phyloP scores from a whole-genome alignment of 2,329 filamentous ascomycete genomes.

The Hypoxylon sp. region DNA sequence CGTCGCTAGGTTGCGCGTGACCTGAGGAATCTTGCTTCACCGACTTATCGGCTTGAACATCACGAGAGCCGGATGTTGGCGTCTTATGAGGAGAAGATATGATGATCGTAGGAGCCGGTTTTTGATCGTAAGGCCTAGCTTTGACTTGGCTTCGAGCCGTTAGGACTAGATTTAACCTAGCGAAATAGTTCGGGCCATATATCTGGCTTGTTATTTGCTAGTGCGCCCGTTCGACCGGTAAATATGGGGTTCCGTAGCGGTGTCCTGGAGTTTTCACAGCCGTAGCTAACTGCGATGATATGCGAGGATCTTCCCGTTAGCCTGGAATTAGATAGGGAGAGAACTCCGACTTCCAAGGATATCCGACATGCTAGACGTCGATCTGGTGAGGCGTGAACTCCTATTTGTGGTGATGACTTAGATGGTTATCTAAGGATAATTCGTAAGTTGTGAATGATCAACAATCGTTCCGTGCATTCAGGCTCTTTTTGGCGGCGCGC shows the following conservation, averaged over 20 bases:
- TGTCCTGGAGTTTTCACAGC: slow-evolving; percentile 17
- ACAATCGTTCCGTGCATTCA: slow-evolving; percentile 22
- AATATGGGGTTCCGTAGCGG: slow-evolving; percentile 27
- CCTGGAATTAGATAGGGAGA: slow-evolving; percentile 23
- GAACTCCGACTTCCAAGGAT: slow-evolving; percentile 22
- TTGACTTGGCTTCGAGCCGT: slow-evolving; percentile 23
- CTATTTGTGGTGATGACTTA: slow-evolving; percentile 21
- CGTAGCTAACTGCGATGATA: slow-evolving; percentile 20
- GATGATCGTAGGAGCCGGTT: slow-evolving; percentile 20
- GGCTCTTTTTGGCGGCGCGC: slow-evolving; percentile 27
- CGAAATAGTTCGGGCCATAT: slow-evolving; percentile 23
- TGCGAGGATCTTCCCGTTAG: slow-evolving; percentile 29
- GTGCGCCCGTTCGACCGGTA: slow-evolving; percentile 31
- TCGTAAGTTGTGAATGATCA: slow-evolving; percentile 36
- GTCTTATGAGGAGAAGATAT: slow-evolving; percentile 9
- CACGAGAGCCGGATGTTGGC: neutral
- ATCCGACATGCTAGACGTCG: slow-evolving; percentile 30
- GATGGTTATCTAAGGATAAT: slow-evolving; percentile 31
- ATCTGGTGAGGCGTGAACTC: slow-evolving; percentile 23
- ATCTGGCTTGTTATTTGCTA: slow-evolving; percentile 30
- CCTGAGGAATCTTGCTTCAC: slow-evolving; percentile 4
- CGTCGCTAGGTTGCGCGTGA: slow-evolving; percentile 5
- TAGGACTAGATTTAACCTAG: slow-evolving; percentile 33
- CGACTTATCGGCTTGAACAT: slow-evolving; percentile 5
- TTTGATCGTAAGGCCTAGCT: slow-evolving; percentile 20